Base-by-base conservation (phyloP, 768 basidiomycete genomes). In the Cystofilobasidium ferigula region DNA sequence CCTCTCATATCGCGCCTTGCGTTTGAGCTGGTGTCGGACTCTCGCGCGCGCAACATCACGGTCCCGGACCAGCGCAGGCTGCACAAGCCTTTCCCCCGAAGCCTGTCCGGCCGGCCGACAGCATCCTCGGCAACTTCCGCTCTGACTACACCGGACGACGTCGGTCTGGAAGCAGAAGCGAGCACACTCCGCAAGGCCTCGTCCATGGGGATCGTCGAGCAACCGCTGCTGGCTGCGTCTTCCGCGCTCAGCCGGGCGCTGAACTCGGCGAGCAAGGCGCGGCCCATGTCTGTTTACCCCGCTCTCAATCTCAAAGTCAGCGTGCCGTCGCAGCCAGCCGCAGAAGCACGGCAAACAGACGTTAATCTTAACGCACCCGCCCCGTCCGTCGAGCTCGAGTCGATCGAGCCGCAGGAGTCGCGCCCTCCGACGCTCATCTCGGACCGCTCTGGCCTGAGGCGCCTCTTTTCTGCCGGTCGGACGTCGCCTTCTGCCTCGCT, bases 351-450 rank as follows among this genome's bases (percentile, higher is more conserved):
- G n/a, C n/a, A n/a, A n/a, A n/a, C n/a, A n/a, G n/a, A n/a, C n/a
- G n/a, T n/a, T n/a, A n/a, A n/a, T n/a, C n/a, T n/a, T n/a, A n/a
- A n/a, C 2, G 35, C 32, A 24, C 45, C 51, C 22, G 43, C 57
- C 18, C 67, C 51, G 4, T 62, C 67, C 0, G 67, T 68, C 38
- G 67, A 68, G 57, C 48, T 68, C 6, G 67, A 68, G 28, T 30
- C 67, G 40, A 68, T 68, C n/a, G 67, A 68, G 34, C 67, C 67
- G 5, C 18, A 47, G 18, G 61, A 62, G 14, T 63, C 62, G 42
- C 62, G 61, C 24, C 67, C 67, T 12, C 67, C 67, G 7, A 68
- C 61, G 4, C n/a, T 68, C 26, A 22, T 64, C 20, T 59, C 57
- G 24, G 58, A 64, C 28, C 57, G 63, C 28, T 35, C 43, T 2